These are phyloP conservation scores for Xylaria palmicola DNA, from an alignment of 495 filamentous ascomycete genomes.

Conservation along the genomic window DNA sequence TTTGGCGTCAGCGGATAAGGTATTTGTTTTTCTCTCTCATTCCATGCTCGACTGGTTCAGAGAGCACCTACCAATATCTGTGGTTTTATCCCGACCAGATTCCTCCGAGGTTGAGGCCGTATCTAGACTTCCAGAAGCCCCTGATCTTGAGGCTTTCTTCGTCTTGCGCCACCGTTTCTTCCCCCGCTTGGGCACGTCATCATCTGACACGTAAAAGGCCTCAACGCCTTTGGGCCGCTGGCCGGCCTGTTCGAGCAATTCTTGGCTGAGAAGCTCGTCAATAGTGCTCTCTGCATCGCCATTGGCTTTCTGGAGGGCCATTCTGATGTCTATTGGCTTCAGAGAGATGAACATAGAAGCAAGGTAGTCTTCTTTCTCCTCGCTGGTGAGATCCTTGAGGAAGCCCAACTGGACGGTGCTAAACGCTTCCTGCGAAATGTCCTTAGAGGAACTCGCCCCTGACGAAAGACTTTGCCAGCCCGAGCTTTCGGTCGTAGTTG, in stretches of 20 bases:
- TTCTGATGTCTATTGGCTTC: constrained; percentile 60
- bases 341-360: constrained; percentile 68
- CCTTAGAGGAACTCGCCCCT: constrained; percentile 18
- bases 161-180: constrained; percentile 31
- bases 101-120: constrained; percentile 1
- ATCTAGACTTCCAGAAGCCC: constrained; percentile 1
- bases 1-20: constrained; percentile 4
- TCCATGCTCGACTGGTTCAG: neutral
- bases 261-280: constrained; percentile 76
- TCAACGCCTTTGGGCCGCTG: constrained; percentile 72
- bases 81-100: neutral
- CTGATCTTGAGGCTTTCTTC: constrained; percentile 17
- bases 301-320: constrained; percentile 62
- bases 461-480: constrained; percentile 16
- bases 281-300: constrained; percentile 66
- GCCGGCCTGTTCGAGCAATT: constrained; percentile 63
- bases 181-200: constrained; percentile 47
- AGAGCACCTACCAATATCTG: constrained; percentile 16
- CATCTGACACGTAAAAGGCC: constrained; percentile 61
- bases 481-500: constrained; percentile 27
- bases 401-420: constrained; percentile 17
- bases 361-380: constrained; percentile 58
- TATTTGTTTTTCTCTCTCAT: neutral
- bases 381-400: constrained; percentile 52
- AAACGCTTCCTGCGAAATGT: constrained; percentile 7